A percentile compares a stretch with the other conserved stretches of the same genome.
These are phyloP conservation scores for Bombardia bombarda DNA, from an alignment of 495 filamentous ascomycete species.

Conservation along the genomic window DNA sequence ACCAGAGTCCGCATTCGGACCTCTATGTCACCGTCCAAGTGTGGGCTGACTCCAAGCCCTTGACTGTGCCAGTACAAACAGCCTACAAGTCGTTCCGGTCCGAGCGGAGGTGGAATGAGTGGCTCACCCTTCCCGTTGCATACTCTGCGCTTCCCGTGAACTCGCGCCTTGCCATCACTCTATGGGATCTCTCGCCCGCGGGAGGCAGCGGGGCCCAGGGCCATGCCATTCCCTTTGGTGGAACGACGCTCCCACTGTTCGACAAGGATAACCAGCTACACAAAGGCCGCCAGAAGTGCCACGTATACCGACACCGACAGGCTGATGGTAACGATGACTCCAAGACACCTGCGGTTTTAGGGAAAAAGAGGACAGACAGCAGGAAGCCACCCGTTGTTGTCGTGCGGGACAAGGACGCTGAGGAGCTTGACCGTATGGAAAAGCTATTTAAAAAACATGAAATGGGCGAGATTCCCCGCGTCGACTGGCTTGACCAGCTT, in stretches of 20 bases:
- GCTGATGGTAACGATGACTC: conserved; percentile 82
- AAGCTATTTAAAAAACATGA: conserved; percentile 94
- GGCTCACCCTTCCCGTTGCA: conserved; percentile 77
- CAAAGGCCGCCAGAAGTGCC: conserved; percentile 89
- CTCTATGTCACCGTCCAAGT: conserved; percentile 88
- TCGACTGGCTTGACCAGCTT: conserved; percentile 92
- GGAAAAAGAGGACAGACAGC: conserved; percentile 32
- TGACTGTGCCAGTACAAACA: conserved; percentile 87
- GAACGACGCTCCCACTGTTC: conserved; percentile 84
- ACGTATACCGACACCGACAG: conserved; percentile 68
- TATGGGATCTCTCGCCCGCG: conserved; percentile 88
- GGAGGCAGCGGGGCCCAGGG: conserved; percentile 53
- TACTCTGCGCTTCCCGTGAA: conserved; percentile 72
- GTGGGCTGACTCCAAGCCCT: conserved; percentile 91
- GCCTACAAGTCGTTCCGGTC: conserved; percentile 81
- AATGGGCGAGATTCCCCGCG: conserved; percentile 85
- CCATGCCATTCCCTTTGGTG: conserved; percentile 86
- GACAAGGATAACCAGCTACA: conserved; percentile 81
- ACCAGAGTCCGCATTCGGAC: conserved; percentile 64
- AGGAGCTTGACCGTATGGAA: conserved; percentile 77
- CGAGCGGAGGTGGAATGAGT: conserved; percentile 86
- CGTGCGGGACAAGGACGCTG: conserved; percentile 49
- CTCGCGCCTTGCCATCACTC: conserved; percentile 81
- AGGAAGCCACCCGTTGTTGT: conserved; percentile 39
- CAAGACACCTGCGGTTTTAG: conserved; percentile 62